Base-by-base conservation (phyloP, 345 rosid genomes). In the Moricandia moricandioides region DNA sequence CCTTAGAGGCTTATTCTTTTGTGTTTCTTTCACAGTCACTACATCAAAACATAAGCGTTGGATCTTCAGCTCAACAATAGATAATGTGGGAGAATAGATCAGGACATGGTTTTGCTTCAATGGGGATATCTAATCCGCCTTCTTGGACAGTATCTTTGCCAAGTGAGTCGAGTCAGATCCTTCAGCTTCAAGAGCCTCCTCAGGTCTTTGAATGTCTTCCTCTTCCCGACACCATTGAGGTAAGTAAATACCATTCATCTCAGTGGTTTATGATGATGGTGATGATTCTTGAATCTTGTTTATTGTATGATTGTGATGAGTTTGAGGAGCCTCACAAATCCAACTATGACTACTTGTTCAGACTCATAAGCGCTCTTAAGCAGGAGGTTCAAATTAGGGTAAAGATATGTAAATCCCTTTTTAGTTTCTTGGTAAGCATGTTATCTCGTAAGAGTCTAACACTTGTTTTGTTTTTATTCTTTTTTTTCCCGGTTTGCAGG, bases 351-450 rank as follows among this genome's bases (percentile, higher is more conserved):
- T 80, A 80, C 62, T 65, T 80, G 27, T 76, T 80, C 21, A 75
- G 79, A 59, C 83, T 80, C 40, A 67, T 80, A 54, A 62, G 73
- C 47, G 47, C 80, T 51, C 73, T 80, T 1, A 80, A 80, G 45
- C 72, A 75, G 12, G 83, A 80, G 77, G 18, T 80, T 61, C 79
- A 80, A 67, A 80, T 73, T 3, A 75, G 83, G 80, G 83, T 80
- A 76, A 58, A n/a, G 12, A 65, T 31, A 33, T 11, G 11, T 3
- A 35, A 24, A 56, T n/a, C 1, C 18, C 4, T 16, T 30, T 7
- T 12, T 12, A 12, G 16, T 75, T 60, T 71, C 73, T 10, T 55
- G 11, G 6, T 5, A 0, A 12, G 29, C 54, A 73, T 34, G 69
- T 30, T 52, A 70, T 61, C 54, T 66, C 59, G 65, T 74, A 2